A percentile compares a stretch with the other conserved stretches of the same genome.
These are phyloP conservation scores for Lachancea meyersii DNA, from an alignment of 805 yeast species.

Conservation along the genomic window DNA sequence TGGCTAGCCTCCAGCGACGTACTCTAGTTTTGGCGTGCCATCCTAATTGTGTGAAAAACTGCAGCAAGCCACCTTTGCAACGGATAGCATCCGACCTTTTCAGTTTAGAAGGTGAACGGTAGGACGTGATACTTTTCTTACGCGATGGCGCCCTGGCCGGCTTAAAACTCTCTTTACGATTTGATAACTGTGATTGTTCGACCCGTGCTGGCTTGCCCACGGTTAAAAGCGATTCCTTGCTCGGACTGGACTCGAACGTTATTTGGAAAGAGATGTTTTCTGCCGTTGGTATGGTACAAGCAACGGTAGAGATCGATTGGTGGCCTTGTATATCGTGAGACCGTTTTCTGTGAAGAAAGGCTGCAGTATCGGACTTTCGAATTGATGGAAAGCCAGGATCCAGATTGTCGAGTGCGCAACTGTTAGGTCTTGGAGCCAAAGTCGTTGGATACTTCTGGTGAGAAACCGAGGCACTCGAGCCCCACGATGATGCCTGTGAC, in stretches of 20 bases:
- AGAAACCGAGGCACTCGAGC: constrained; percentile 7
- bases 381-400: neutral
- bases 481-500: constrained; percentile 9
- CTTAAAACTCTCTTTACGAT: neutral
- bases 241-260: constrained; percentile 5
- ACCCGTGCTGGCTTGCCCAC: neutral
- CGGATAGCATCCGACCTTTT: constrained; percentile 34
- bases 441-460: constrained; percentile 15
- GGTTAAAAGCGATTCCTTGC: neutral
- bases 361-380: constrained; percentile 1
- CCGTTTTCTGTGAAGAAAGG: constrained; percentile 10
- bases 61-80: constrained; percentile 36
- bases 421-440: constrained; percentile 16
- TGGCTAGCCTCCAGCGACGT: constrained; percentile 25
- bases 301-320: constrained; percentile 15
- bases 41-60: constrained; percentile 28
- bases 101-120: constrained; percentile 19
- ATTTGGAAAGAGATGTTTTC: constrained; percentile 25
- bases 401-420: neutral
- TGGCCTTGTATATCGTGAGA: constrained; percentile 16
- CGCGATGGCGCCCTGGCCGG: neutral
- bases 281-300: constrained; percentile 26
- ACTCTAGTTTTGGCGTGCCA: constrained; percentile 21
- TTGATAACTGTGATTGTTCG: neutral
- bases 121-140: neutral